These are phyloP conservation scores for Aspergillus steynii DNA, from an alignment of 495 filamentous ascomycete genomes.

Conservation along the genomic window DNA sequence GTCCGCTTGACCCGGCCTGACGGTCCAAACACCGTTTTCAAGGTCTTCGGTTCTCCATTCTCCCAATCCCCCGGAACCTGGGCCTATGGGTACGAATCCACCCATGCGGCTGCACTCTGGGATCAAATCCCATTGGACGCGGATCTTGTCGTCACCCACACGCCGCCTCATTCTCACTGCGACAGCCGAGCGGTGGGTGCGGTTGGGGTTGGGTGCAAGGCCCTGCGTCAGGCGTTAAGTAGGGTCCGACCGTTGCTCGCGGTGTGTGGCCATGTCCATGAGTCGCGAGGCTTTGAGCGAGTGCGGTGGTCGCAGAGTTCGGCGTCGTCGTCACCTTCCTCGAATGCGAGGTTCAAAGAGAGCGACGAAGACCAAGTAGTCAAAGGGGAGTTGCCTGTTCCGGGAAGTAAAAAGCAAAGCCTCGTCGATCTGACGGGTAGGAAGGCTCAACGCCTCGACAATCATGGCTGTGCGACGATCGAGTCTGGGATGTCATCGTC, in stretches of 20 bases:
- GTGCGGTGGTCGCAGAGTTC: slow-evolving; percentile 34
- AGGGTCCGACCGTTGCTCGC: slow-evolving; percentile 44
- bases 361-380: slow-evolving; percentile 6
- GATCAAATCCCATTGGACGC: slow-evolving; percentile 43
- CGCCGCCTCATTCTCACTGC: slow-evolving; percentile 47
- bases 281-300: slow-evolving; percentile 47
- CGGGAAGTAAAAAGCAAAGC: slow-evolving; percentile 57
- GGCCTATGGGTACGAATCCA: slow-evolving; percentile 68
- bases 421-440: slow-evolving; percentile 57
- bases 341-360: not conserved
- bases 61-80: slow-evolving; percentile 63
- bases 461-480: slow-evolving; percentile 28
- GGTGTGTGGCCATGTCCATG: slow-evolving; percentile 54
- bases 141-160: slow-evolving; percentile 52
- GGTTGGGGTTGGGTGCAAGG: slow-evolving; percentile 47
- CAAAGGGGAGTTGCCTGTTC: slow-evolving; percentile 25
- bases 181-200: slow-evolving; percentile 33
- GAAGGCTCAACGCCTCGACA: slow-evolving; percentile 42
- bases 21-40: slow-evolving; percentile 67
- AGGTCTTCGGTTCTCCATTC: slow-evolving; percentile 75
- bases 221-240: slow-evolving; percentile 38
- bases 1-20: slow-evolving; percentile 56
- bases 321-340: slow-evolving; percentile 4
- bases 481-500: slow-evolving; percentile 7
- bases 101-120: slow-evolving; percentile 52